Evolutionary conservation across 208 protist genomes (phyloP).

Genomic region (Acanthamoeba castellanii): DNA sequence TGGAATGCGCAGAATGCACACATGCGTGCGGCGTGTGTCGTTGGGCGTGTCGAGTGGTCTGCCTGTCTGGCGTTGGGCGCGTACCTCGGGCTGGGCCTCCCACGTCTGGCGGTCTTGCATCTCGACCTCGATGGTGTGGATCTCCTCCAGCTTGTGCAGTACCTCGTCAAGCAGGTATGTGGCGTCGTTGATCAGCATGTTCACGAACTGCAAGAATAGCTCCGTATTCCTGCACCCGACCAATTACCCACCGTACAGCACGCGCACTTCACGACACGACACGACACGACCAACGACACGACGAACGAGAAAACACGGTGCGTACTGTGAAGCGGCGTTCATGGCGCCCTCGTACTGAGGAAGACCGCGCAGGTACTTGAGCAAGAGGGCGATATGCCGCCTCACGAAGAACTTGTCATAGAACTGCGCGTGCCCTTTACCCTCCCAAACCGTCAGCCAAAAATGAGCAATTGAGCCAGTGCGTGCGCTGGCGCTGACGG

Average conservation of each 20-base stretch:
- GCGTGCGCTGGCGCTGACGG: not conserved
- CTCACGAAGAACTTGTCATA: conserved; percentile 79
- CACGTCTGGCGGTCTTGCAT: conserved; percentile 61
- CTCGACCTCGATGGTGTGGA: conserved; percentile 62
- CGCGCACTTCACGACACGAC: not conserved
- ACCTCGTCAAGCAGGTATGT: conserved; percentile 77
- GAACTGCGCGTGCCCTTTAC: conserved; percentile 74
- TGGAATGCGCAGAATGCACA: no score
- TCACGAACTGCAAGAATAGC: conserved; percentile 74
- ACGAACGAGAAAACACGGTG: not conserved
- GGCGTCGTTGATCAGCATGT: conserved; percentile 78
- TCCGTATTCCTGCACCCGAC: not conserved
- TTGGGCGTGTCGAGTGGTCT: no score
- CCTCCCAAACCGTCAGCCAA: not conserved
- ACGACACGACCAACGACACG: not conserved
- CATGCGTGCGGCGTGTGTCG: no score
- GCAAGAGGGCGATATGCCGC: conserved; percentile 71
- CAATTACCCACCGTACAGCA: not conserved
- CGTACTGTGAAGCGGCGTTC: not conserved
- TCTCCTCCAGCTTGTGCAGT: conserved; percentile 64
- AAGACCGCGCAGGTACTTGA: conserved; percentile 70
- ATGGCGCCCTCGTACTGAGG: conserved; percentile 74
- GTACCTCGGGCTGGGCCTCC: conserved; percentile 67
- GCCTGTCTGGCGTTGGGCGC: not conserved
- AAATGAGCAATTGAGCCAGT: not conserved